Evolutionary conservation across 164 flowering plant genomes (phyloP), one percentile per base, ranked within the genome.

Genomic region (Aristolochia fimbriata): DNA sequence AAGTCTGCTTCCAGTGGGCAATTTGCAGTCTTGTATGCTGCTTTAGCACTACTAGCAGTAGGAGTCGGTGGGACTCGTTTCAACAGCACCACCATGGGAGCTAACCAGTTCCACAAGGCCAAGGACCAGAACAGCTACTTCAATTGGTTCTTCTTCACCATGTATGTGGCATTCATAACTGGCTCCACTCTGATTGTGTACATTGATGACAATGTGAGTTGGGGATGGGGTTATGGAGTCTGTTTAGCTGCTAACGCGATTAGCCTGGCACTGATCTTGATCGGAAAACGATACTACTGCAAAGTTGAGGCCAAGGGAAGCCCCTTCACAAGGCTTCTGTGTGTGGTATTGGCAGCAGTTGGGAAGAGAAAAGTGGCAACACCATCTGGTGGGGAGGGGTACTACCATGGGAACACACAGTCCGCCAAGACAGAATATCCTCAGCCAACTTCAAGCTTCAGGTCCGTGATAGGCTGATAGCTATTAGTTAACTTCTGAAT

Each of bases 51-150:
- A 22, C 62, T 55, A 9, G 30, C 73, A 2, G 1, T 77, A 1
- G 87, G 85, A 3, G 0, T 66, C 0, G 78, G 78, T 22, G 83
- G 82, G 19, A 63, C 79, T 4, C 74, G 82, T 13, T 79, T 71
- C 48, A 74, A 71, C 0, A 25, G 58, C 1, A 82, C 74, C 1
- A 64, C 81, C 6, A 62, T 80, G 65, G 89, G 84, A 21, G 85
- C 83, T 0, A 59, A 74, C 24, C 85, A 80, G 62, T 73, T 77
- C 15, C 65, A 71, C 2, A 76, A 66, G 21, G 15, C 69, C 7
- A 51, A 67, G 15, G 63, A 79, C 23, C 78, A 66, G 47, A 67
- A 45, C 1, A 61, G 14, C 15, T 83, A 78, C 81, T 83, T 85
- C 70, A 81, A 80, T 33, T 81, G 83, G 86, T 83, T 50, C 37